These are phyloP conservation scores for Lactarius vividus DNA, from an alignment of 768 basidiomycete genomes.

Conservation along the genomic window DNA sequence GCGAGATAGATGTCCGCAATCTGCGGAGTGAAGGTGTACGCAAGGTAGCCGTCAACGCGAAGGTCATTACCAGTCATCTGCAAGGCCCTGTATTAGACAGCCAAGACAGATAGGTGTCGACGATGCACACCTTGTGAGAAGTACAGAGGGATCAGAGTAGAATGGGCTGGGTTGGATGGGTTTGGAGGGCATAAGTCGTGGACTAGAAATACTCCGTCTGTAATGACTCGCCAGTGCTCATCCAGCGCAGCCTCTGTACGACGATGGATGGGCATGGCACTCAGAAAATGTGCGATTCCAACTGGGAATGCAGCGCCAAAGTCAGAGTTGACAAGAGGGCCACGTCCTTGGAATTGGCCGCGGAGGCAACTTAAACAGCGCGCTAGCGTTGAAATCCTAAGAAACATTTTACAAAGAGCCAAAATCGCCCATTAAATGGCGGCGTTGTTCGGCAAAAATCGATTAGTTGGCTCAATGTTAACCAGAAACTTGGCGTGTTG, in stretches of 20 bases:
- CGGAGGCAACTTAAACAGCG: not conserved
- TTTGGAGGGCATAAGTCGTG: not conserved
- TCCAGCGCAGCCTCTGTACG: conserved; percentile 13
- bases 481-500: not conserved
- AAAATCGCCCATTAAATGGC: not conserved
- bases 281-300: not conserved
- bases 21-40: conserved; percentile 15
- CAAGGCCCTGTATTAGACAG: not conserved
- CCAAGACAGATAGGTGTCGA: not conserved
- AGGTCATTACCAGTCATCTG: conserved; percentile 1
- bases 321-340: conserved; percentile 6
- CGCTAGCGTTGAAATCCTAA: conserved; percentile 5
- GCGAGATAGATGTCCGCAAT: conserved; percentile 7
- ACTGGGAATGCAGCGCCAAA: not conserved
- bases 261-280: not conserved
- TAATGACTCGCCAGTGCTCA: conserved; percentile 4
- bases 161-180: not conserved
- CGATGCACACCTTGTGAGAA: conserved; percentile 9
- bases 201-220: conserved; percentile 13
- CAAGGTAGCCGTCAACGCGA: conserved; percentile 16
- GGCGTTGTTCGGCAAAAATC: not conserved
- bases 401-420: not conserved
- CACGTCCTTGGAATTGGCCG: conserved; percentile 17
- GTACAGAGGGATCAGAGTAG: not conserved
- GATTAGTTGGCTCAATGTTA: not conserved